These are phyloP conservation scores for Fusarium aywerte DNA, from an alignment of 2,329 filamentous ascomycete species.

Conservation along the genomic window DNA sequence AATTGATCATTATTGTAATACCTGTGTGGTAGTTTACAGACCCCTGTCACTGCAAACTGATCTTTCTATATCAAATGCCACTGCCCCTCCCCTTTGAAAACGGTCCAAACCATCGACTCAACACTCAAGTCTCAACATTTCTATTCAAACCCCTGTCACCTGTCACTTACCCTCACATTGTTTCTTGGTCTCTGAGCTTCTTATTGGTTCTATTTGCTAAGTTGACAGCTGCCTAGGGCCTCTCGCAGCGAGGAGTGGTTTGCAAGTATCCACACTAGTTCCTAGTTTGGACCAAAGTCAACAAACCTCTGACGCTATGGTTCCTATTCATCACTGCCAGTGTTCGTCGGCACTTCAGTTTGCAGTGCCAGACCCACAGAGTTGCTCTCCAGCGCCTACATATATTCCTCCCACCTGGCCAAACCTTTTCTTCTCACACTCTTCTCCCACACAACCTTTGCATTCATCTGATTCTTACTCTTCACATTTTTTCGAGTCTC, in stretches of 20 bases:
- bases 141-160: not conserved
- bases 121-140: not conserved
- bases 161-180: not conserved
- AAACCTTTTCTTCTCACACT: not conserved
- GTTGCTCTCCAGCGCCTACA: not conserved
- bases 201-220: not conserved
- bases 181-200: not conserved
- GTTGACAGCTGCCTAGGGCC: not conserved
- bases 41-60: not conserved
- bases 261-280: not conserved
- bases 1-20: not conserved
- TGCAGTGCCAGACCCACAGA: not conserved
- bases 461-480: not conserved
- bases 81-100: not conserved
- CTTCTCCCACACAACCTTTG: not conserved
- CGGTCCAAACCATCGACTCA: not conserved
- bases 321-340: not conserved
- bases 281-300: not conserved
- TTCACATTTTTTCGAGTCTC: too few relatives aligned
- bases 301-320: not conserved
- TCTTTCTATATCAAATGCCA: conserved; percentile 22
- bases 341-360: conserved; percentile 6
- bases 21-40: conserved; percentile 20
- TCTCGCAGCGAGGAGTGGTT: not conserved
- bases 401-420: conserved; percentile 1